Conservation (phyloP, 2,329 filamentous ascomycete genomes). For the Westerdykella aurantiaca region DNA sequence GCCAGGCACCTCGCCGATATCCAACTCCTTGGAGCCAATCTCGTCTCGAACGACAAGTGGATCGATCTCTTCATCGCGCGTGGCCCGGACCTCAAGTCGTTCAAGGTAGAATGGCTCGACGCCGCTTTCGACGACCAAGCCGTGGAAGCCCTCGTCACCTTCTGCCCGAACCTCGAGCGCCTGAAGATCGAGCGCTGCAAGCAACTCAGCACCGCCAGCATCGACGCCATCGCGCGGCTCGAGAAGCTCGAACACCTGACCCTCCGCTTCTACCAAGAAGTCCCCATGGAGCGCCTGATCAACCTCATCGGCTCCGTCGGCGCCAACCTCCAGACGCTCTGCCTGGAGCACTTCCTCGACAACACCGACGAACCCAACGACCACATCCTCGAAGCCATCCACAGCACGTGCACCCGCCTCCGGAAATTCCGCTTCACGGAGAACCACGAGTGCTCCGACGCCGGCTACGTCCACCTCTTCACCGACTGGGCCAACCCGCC, state of each 20-base stretch:
- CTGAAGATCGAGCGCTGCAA: conserved; percentile 81
- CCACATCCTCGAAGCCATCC: conserved; percentile 62
- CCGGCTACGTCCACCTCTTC: conserved; percentile 68
- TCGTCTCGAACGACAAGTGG: conserved; percentile 75
- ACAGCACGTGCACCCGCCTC: conserved; percentile 61
- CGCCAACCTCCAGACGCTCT: conserved; percentile 65
- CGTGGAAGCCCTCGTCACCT: conserved; percentile 54
- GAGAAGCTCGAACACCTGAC: conserved; percentile 66
- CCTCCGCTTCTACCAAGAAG: conserved; percentile 58
- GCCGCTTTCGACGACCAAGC: conserved; percentile 70
- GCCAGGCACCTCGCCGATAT: conserved; percentile 64
- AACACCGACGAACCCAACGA: conserved; percentile 54
- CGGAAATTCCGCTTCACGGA: conserved; percentile 75
- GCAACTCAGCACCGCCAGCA: conserved; percentile 59
- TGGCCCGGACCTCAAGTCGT: conserved; percentile 57
- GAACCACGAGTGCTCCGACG: conserved; percentile 70
- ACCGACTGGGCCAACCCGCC: conserved; percentile 67
- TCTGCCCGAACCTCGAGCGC: conserved; percentile 63
- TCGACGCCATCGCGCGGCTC: conserved; percentile 60
- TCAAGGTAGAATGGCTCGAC: conserved; percentile 82
- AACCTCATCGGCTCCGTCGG: conserved; percentile 60
- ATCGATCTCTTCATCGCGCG: conserved; percentile 60
- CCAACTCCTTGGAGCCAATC: conserved; percentile 77
- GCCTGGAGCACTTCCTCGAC: conserved; percentile 62
- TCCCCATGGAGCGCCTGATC: conserved; percentile 54